Evolutionary conservation across 148 eudicot species (phyloP), one percentile per base, ranked within the genome.

Genomic region (Drosera capensis): DNA sequence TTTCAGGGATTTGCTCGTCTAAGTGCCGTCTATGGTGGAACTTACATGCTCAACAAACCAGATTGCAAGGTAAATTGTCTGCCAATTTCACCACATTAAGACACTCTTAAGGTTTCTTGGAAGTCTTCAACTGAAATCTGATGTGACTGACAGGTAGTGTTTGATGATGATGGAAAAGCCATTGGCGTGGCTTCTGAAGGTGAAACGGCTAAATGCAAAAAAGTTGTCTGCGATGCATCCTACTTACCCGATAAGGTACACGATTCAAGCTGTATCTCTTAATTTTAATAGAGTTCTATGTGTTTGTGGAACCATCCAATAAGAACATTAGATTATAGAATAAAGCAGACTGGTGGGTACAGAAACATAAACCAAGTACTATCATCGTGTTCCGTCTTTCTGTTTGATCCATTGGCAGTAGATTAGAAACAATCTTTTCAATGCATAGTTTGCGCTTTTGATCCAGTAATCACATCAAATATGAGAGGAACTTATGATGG

Each of bases 191-290:
- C 85, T 0, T 90, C 97, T 14, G 95, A 90, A 60, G 97, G 95
- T 63, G 97, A 90, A 63, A 90, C 95, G n/a, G 97, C 97, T 15
- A 90, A 84, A 55, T 90, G 97, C 80, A 80, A 84, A 68, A 78
- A 90, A 73, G 80, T 90, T n/a, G 93, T 90, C 14, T 88, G 93
- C 64, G 97, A 84, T 65, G 95, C 97, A 20, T 74, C 93, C 31
- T 90, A 90, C 68, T 34, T 78, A 64, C 84, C 97, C 42, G 75
- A 85, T 43, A 90, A 78, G 86, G 97, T 81, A n/a, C n/a, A n/a
- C n/a, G n/a, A n/a, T n/a, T n/a, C n/a, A n/a, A n/a, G n/a, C n/a
- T n/a, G n/a, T n/a, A n/a, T n/a, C n/a, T n/a, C n/a, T n/a, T n/a
- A n/a, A n/a, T n/a, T n/a, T n/a, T n/a, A n/a, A n/a, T n/a, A n/a